phyloP scores from a whole-genome alignment of 2,329 filamentous ascomycete genomes.

The Ophiostoma populinum region DNA sequence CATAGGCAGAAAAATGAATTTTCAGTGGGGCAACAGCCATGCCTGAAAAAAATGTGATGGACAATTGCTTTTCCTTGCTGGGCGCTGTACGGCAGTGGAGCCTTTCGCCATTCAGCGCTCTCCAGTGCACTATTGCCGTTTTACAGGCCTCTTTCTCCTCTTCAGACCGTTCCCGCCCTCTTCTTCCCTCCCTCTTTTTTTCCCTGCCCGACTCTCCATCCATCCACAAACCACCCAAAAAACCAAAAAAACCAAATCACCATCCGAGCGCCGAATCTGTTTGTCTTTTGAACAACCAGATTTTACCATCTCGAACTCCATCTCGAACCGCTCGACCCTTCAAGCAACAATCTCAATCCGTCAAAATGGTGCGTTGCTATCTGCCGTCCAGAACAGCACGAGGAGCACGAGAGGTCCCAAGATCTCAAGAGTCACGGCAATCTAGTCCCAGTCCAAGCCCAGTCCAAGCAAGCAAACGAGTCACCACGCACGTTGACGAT shows the following conservation, averaged over 20 bases:
- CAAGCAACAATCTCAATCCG: slow-evolving; percentile 29
- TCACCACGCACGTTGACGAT: too few species aligned
- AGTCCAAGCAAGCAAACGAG: too few species aligned
- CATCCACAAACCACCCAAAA: slow-evolving; percentile 14
- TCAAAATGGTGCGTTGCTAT: slow-evolving; percentile 52
- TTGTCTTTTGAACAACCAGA: slow-evolving; percentile 21
- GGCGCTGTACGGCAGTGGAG: slow-evolving; percentile 4
- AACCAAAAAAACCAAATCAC: slow-evolving; percentile 16
- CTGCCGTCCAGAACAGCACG: too few species aligned
- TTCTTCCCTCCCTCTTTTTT: slow-evolving; percentile 2
- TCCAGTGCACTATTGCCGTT: background rate
- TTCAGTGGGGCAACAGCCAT: slow-evolving; percentile 1
- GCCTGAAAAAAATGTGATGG: too few species aligned
- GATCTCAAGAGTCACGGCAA: too few species aligned
- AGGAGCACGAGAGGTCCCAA: too few species aligned
- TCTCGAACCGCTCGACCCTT: slow-evolving; percentile 24
- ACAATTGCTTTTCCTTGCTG: slow-evolving; percentile 4
- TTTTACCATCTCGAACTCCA: slow-evolving; percentile 25
- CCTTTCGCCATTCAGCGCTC: slow-evolving; percentile 1
- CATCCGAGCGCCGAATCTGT: slow-evolving; percentile 36
- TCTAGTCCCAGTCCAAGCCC: too few species aligned
- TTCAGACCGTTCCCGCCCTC: slow-evolving; percentile 13
- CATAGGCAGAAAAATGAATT: too few species aligned
- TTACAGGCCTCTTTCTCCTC: slow-evolving; percentile 15
- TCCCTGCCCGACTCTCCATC: background rate